Conservation (phyloP, 2,329 filamentous ascomycete genomes). For the Talaromyces piceae region DNA sequence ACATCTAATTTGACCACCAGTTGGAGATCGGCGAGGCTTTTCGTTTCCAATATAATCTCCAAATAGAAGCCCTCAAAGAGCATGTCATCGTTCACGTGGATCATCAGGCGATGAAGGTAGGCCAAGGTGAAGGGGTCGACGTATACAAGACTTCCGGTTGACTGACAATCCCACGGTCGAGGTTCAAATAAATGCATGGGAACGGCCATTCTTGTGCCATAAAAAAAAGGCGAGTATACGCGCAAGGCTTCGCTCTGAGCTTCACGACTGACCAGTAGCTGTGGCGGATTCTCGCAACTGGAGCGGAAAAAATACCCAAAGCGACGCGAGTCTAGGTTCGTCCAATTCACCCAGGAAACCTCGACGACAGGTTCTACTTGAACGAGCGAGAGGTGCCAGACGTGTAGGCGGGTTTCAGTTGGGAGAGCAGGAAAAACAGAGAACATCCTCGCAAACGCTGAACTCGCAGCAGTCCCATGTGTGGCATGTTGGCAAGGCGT, state of each 20-base stretch:
- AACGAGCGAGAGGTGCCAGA: not conserved
- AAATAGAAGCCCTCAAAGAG: not conserved
- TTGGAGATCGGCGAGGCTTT: not conserved
- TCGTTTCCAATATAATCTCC: not conserved
- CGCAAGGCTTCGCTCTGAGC: not conserved
- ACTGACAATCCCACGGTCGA: not conserved
- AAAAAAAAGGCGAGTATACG: not conserved
- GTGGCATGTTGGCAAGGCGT: too few species aligned
- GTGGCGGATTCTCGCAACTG: not conserved
- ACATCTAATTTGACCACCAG: not conserved
- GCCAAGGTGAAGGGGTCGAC: not conserved
- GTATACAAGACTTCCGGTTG: not conserved
- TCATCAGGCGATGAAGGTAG: not conserved
- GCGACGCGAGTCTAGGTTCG: not conserved
- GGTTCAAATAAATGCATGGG: not conserved
- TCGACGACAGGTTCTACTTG: not conserved
- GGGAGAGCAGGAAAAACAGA: not conserved
- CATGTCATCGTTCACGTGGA: not conserved
- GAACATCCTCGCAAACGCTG: not conserved
- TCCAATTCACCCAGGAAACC: not conserved
- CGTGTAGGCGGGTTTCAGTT: not conserved
- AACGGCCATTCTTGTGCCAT: not conserved
- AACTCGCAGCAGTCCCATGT: not conserved
- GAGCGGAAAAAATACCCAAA: not conserved
- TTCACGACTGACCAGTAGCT: not conserved